Evolutionary conservation across 2,329 filamentous ascomycete species (phyloP).

Genomic region (Penicillium digitatum): DNA sequence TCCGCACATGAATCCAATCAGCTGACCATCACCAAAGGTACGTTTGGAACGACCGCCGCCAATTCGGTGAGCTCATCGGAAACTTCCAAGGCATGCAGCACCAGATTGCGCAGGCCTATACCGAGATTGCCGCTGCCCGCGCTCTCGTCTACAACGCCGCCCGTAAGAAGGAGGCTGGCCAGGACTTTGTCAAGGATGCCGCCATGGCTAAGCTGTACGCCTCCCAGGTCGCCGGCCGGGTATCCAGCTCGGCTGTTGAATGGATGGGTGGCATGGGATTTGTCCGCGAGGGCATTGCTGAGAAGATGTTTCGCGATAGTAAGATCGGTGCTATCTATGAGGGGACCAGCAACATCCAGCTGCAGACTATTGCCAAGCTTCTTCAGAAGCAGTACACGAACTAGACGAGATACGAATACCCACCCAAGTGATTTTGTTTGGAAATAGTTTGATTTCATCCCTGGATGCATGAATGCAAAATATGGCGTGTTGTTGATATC

Average conservation of each 20-base stretch:
- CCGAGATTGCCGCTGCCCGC: constrained; percentile 85
- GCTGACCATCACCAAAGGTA: constrained; percentile 53
- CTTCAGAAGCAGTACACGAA: constrained; percentile 66
- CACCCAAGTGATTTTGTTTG: constrained; percentile 1
- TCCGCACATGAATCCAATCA: not conserved
- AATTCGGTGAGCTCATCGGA: constrained; percentile 89
- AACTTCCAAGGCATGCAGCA: constrained; percentile 99
- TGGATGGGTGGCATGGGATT: constrained; percentile 99
- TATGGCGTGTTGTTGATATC: not conserved
- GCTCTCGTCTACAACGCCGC: constrained; percentile 94
- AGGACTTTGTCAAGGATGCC: constrained; percentile 91
- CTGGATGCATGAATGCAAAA: not conserved
- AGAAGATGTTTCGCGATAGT: constrained; percentile 97
- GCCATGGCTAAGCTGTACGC: constrained; percentile 98
- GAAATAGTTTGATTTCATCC: constrained; percentile 3
- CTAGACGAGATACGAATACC: constrained; percentile 30
- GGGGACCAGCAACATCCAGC: constrained; percentile 67
- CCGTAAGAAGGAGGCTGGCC: constrained; percentile 94
- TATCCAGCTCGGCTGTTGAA: constrained; percentile 82
- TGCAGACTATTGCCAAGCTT: constrained; percentile 67
- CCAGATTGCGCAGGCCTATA: constrained; percentile 93
- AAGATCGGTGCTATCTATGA: constrained; percentile 99
- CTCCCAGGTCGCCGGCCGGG: constrained; percentile 84
- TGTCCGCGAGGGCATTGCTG: constrained; percentile 88
- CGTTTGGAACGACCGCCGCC: constrained; percentile 96